Evolutionary conservation across 2,329 filamentous ascomycete genomes (phyloP), one percentile per base, ranked within the genome.

Genomic region (Talaromyces pinophilus): DNA sequence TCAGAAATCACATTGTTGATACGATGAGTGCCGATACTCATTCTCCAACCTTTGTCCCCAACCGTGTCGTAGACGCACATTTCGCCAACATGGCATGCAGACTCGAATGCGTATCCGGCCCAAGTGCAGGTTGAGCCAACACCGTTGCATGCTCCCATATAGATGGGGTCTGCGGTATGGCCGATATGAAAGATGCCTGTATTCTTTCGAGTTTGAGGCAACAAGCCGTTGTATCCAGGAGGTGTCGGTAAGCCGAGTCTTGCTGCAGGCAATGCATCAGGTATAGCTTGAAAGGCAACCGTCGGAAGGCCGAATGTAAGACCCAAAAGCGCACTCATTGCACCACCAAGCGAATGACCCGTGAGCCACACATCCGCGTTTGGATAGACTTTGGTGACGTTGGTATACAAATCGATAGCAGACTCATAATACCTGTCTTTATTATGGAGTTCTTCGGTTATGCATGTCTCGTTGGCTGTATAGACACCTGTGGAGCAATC

Each of bases 31-130:
- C 92, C 91, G 63, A 97, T 89, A 15, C 92, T 92, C 5, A 97
- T 91, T 44, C 95, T 88, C 92, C 95, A 98, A 11, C 93, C 93
- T 74, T 93, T 90, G 76, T 97, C 93, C 38, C 86, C 88, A 33
- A 98, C 94, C 0, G 94, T 95, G 73, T 98, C 94, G 75, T 97
- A 99, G 0, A 91, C 87, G 73, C 95, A 98, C 76, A 94, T 90
- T 64, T 87, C 85, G 7, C 95, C 95, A 0, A 92, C 91, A 73
- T 98, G 95, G 72, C 95, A 99, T 17, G 89, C 85, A 11, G 92
- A 91, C 78, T 99, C 93, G 83, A 99, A 86, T 1, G 95, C 93
- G 76, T 98, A 99, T 0, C 95, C 95, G 1, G 89, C 93, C 73
- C 96, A 88, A 0, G 93, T 95, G 77, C 95, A 98, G 10, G 90